phyloP scores from a whole-genome alignment of 768 basidiomycete genomes.

The Lactifluus hygrophoroides region DNA sequence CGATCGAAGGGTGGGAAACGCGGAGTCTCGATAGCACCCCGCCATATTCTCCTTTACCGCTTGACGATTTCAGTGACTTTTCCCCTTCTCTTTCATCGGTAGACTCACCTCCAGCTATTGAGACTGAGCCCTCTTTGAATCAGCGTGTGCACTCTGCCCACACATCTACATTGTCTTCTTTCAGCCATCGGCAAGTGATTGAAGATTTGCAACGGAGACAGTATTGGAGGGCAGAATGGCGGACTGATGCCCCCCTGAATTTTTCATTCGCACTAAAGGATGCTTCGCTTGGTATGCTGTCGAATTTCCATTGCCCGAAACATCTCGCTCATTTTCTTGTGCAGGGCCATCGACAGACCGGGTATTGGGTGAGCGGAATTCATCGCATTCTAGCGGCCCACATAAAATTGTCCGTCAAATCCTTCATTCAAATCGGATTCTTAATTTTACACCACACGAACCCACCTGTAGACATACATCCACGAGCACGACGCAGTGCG shows the following conservation, averaged over 20 bases:
- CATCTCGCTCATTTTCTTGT: neutral
- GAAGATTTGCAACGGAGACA: constrained; percentile 56
- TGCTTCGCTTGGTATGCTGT: constrained; percentile 52
- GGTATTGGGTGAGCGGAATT: constrained; percentile 30
- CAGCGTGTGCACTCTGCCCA: neutral
- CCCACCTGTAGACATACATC: constrained; percentile 47
- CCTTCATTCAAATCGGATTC: neutral
- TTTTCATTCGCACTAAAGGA: constrained; percentile 55
- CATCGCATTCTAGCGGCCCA: neutral
- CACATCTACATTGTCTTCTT: constrained; percentile 4
- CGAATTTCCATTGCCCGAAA: neutral
- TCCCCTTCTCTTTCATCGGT: constrained; percentile 20
- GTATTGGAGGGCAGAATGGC: constrained; percentile 70
- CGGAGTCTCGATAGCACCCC: constrained; percentile 52
- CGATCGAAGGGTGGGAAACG: constrained; percentile 35
- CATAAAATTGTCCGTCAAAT: constrained; percentile 2
- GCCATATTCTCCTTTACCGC: constrained; percentile 53
- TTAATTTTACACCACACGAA: constrained; percentile 20
- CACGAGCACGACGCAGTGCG: constrained; percentile 69
- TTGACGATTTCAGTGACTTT: constrained; percentile 11
- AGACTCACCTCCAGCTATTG: constrained; percentile 10
- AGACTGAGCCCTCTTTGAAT: neutral
- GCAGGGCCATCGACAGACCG: constrained; percentile 40
- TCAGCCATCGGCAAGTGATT: constrained; percentile 44
- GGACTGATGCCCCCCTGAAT: constrained; percentile 34